phyloP scores from a whole-genome alignment of 2,329 filamentous ascomycete species.

The Epichloe hybrida region DNA sequence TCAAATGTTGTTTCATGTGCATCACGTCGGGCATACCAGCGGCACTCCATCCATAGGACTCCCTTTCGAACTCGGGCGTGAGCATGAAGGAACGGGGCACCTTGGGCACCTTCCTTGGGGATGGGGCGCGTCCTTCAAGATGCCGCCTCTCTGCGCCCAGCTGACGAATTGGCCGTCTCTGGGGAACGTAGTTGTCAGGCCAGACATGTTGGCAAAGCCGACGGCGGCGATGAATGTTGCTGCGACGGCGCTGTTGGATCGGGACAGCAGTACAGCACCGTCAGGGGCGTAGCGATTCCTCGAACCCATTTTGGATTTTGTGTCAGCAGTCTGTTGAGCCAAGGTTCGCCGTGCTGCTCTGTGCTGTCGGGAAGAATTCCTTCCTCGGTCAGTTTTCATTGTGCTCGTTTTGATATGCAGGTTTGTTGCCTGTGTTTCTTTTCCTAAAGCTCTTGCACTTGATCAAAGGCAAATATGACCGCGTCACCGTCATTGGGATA shows the following conservation, averaged over 20 bases:
- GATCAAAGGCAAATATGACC: too few species aligned
- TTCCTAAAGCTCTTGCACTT: too few species aligned
- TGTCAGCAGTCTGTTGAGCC: slow-evolving; percentile 32
- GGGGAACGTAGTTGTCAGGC: too few species aligned
- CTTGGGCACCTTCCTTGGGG: slow-evolving; percentile 31
- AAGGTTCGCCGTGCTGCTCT: slow-evolving; percentile 27
- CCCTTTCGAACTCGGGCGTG: slow-evolving; percentile 24
- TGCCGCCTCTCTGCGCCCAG: slow-evolving; percentile 36
- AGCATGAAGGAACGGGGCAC: slow-evolving; percentile 34
- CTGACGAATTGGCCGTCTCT: slow-evolving; percentile 20
- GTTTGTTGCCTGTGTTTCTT: too few species aligned
- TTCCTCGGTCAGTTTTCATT: too few species aligned
- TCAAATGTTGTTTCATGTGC: slow-evolving; percentile 20
- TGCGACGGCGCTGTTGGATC: too few species aligned
- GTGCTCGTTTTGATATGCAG: neutral
- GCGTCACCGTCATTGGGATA: too few species aligned
- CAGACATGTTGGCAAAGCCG: too few species aligned
- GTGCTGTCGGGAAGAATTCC: slow-evolving; percentile 9
- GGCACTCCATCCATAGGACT: slow-evolving; percentile 18
- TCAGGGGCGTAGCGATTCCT: slow-evolving; percentile 27
- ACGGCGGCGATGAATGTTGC: too few species aligned
- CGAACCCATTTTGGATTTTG: slow-evolving; percentile 40
- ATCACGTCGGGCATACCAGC: slow-evolving; percentile 13
- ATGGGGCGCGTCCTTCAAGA: slow-evolving; percentile 31
- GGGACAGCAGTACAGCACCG: slow-evolving; percentile 14